Evolutionary conservation across 805 yeast genomes (phyloP).

Genomic region (Yarrowia sp.): DNA sequence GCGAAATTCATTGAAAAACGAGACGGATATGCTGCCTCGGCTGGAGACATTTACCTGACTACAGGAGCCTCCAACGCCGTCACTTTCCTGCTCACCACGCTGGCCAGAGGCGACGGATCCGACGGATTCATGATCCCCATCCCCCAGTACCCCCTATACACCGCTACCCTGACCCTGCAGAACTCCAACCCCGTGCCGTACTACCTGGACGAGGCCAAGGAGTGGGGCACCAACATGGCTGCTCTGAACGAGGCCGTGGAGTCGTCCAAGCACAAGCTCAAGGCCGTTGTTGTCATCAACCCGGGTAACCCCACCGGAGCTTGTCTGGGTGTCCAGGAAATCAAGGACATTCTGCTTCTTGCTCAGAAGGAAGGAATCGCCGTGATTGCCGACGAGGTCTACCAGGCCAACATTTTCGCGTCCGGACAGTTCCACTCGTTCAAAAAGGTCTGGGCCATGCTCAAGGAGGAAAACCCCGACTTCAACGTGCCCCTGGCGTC

Average conservation of each 20-base stretch:
- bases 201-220: slow-evolving; percentile 75
- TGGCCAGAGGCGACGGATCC: slow-evolving; percentile 69
- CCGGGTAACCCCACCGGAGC: slow-evolving; percentile 99
- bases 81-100: slow-evolving; percentile 71
- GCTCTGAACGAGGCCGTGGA: slow-evolving; percentile 47
- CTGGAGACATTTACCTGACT: slow-evolving; percentile 81
- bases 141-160: slow-evolving; percentile 97
- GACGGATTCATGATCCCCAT: slow-evolving; percentile 88
- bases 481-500: slow-evolving; percentile 88
- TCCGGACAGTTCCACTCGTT: slow-evolving; percentile 79
- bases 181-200: slow-evolving; percentile 86
- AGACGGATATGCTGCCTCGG: slow-evolving; percentile 74
- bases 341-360: slow-evolving; percentile 72
- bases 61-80: slow-evolving; percentile 97
- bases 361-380: slow-evolving; percentile 88
- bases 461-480: slow-evolving; percentile 61
- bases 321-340: slow-evolving; percentile 67
- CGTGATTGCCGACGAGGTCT: slow-evolving; percentile 95
- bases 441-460: slow-evolving; percentile 74
- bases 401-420: slow-evolving; percentile 87
- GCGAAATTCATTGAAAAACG: slow-evolving; percentile 80
- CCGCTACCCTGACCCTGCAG: slow-evolving; percentile 89
- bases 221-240: slow-evolving; percentile 82
- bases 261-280: slow-evolving; percentile 55
- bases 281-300: slow-evolving; percentile 88